Evolutionary conservation across 2,329 filamentous ascomycete species (phyloP).

Genomic region (Aspergillus sp.): DNA sequence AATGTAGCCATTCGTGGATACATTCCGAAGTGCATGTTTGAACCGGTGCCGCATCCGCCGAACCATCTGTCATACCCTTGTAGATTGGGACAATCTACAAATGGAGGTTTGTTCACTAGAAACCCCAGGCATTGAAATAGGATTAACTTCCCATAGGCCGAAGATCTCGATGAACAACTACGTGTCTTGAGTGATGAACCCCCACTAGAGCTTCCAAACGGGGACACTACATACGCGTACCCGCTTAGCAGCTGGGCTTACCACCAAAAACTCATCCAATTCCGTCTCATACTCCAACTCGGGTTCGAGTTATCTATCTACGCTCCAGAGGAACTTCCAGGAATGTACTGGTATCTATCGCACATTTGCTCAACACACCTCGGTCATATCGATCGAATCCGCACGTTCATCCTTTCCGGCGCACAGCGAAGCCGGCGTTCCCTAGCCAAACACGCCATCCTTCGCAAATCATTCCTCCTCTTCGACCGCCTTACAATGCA

Average conservation of each 20-base stretch:
- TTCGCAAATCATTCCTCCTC: slow-evolving; percentile 48
- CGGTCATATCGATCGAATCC: slow-evolving; percentile 71
- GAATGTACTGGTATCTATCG: slow-evolving; percentile 90
- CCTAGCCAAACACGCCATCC: slow-evolving; percentile 27
- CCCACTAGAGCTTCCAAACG: slow-evolving; percentile 54
- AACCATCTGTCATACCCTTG: slow-evolving; percentile 79
- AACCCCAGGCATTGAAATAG: background rate
- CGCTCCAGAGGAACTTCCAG: slow-evolving; percentile 75
- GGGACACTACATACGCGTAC: slow-evolving; percentile 63
- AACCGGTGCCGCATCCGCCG: slow-evolving; percentile 88
- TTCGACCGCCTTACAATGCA: slow-evolving; percentile 64
- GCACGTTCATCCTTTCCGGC: slow-evolving; percentile 57
- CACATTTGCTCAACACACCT: slow-evolving; percentile 68
- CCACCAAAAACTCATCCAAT: slow-evolving; percentile 82
- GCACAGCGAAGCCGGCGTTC: slow-evolving; percentile 26
- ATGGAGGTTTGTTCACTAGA: slow-evolving; percentile 57
- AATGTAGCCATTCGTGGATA: slow-evolving; percentile 72
- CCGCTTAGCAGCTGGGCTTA: slow-evolving; percentile 87
- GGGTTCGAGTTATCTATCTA: slow-evolving; percentile 95
- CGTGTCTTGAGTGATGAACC: slow-evolving; percentile 62
- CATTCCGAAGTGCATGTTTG: slow-evolving; percentile 81
- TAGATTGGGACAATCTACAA: slow-evolving; percentile 82
- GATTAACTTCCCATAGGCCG: slow-evolving; percentile 42
- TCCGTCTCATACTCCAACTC: slow-evolving; percentile 84
- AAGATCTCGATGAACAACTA: slow-evolving; percentile 71